Evolutionary conservation across 176 grass and related monocot species (phyloP), one percentile per base, ranked within the genome.

Genomic region (Juncus effusus): DNA sequence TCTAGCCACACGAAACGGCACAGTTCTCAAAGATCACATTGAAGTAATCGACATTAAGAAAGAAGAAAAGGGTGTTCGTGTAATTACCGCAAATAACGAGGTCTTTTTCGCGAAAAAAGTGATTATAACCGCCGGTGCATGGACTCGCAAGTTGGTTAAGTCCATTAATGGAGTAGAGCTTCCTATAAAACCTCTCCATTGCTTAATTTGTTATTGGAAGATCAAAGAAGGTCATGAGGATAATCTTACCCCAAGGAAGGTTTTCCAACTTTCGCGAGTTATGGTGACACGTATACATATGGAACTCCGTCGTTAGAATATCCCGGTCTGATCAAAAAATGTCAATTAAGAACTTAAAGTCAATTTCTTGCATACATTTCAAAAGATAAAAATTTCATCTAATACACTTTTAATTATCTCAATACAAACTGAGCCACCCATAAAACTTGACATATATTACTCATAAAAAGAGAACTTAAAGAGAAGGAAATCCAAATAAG

Each of bases 231-330:
- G 85, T 2, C 80, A 4, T 13, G 84, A 88, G 71, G 7, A 3
- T 12, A 74, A 85, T 60, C 66, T 96, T 2, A 74, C 80, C 0
- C 36, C 74, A 79, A 79, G 61, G 59, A 73, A 56, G 92, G 87
- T 0, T 96, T 96, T 58, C 92, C 92, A 51, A 91, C 92, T 68
- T 96, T 96, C 77, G 84, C 87, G 0, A 91, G 92, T 78, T 96
- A 91, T 65, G 87, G 87, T n/a, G 42, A 75, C 0, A 69, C 79
- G 2, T 91, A 88, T 84, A 74, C 91, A 53, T 96, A 96, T 51
- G 79, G 92, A 64, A 96, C 92, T 49, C 92, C 92, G 47, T 83
- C 84, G 12, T 47, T 88, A 55, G 92, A 96, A 79, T 96, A 81
- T 75, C 87, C 92, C 1, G 82, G 84, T 10, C 82, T 96, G 64